Evolutionary conservation across 2,329 filamentous ascomycete species (phyloP), one percentile per base, ranked within the genome.

Genomic region (Paraphoma sp.): DNA sequence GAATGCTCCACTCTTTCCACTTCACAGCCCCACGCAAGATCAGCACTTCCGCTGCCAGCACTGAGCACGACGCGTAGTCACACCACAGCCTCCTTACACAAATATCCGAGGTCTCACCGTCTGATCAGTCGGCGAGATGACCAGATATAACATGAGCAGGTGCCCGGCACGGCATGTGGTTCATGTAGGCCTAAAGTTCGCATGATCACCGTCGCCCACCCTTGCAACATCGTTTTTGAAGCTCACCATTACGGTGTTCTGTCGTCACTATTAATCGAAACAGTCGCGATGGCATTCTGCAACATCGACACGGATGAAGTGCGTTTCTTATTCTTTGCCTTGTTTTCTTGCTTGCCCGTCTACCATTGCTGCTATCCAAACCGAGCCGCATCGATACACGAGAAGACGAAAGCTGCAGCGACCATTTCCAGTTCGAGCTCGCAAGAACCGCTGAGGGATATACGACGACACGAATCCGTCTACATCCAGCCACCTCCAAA

Each of bases 271-370:
- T 50, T 53, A 51, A 54, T 36, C 18, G 16, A 48, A 33, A 54
- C 30, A 7, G 53, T 53, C 46, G 63, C 51, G 43, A 71, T 70
- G 64, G 45, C 58, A n/a, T 55, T 54, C 38, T 66, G 57, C 54
- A 52, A 53, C 33, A 36, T 36, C 33, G 33, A 36, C 23, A 44
- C 45, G 23, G 69, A 72, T 16, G 59, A 66, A 47, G 14, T 63
- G 42, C 60, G 57, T 23, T 75, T 74, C 48, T 54, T 75, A 8
- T 59, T 69, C 57, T 68, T 64, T 52, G 64, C 68, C 33, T 42
- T 71, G 40, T 70, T 63, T 49, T 70, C 66, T 28, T 72, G 65
- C 43, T 52, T 72, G 8, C 68, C 67, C 3, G 45, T 73, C 12
- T 69, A 71, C 51, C 60, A 63, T 41, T 65, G 56, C 29, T 67